Evolutionary conservation across 306 rosid species (phyloP), one percentile per base, ranked within the genome.

Genomic region (Fragaria iinumae): DNA sequence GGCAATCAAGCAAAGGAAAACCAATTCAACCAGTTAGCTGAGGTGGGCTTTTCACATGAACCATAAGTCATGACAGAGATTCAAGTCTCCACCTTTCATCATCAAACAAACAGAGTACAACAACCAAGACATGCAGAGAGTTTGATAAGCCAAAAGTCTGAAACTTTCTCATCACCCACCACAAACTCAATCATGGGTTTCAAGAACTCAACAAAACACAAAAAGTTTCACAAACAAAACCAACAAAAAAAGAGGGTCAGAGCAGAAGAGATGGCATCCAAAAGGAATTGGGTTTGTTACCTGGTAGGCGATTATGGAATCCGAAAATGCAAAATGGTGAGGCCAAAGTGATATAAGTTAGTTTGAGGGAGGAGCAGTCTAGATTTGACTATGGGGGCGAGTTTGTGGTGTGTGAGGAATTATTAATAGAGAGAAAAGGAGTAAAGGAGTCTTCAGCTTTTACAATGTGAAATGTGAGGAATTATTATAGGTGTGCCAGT

Each of bases 321-420:
- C 67, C n/a, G 14, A 62, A 36, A 14, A 29, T 6, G 67, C 20
- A 25, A 62, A 6, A 7, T 4, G 17, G 67, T 43, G 77, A 57
- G 43, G 11, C 5, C 23, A 11, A 17, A 39, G 55, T 14, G 39
- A 23, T 43, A 25, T 5, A 62, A 1, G 71, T 62, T 11, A 60
- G 78, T 11, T 43, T 13, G 70, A 63, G 23, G 4, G 21, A 62
- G 78, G 21, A 62, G 78, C 78, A 10, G 57, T 75, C 78, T 75
- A 18, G 71, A 45, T 60, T 75, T 75, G 78, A 75, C 78, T 39
- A 29, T 18, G 14, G 20, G 7, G 21, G 6, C 7, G 45, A 38
- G 59, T 53, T 53, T 73, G 23, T 36, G 52, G 21, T 12, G n/a
- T 27, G 59, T 20, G 20, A 10, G 18, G 20, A 29, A 63, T 62